Base-by-base conservation (phyloP, 345 rosid genomes). In the Pistacia atlantica region DNA sequence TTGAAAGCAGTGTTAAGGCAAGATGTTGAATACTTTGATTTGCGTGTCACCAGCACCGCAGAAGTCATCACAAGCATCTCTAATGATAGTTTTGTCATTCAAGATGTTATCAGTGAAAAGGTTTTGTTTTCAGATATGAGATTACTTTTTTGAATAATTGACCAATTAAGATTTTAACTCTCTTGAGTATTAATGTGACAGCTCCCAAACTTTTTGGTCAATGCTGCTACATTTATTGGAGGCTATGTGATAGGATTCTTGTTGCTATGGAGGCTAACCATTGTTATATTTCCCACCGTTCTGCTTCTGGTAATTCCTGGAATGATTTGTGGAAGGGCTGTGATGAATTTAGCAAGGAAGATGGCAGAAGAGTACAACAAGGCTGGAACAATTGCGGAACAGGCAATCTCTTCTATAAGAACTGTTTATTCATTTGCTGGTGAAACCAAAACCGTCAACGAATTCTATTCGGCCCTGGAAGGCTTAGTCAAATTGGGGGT, bases 371-470 rank as follows among this genome's bases (percentile, higher is more conserved):
- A 92, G 77, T 92, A 91, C 78, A 88, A 79, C 17, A 89, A 88
- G 75, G 93, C 96, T 48, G 94, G 92, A 2, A 77, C 83, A 3
- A 81, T 92, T 51, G 94, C 87, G 38, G 97, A 92, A 77, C 96
- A 90, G 57, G 96, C 94, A 0, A 79, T 92, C 7, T 94, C 98
- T 49, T 92, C 96, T 0, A 78, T 94, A 22, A 83, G 94, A 42
- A 92, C 97, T 6, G 97, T 92, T 16, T 91, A 86, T 82, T 89
- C 97, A n/a, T 94, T 92, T 67, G 88, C 84, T 3, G 93, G 93
- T 2, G 91, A 92, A 69, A 79, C 20, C 75, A 94, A 88, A 73
- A 87, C 90, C 1, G 68, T 82, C 25, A 46, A 80, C 0, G 89
- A 89, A 3, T 93, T 89, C 81, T 90, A 94, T 38, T 80, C 87